Evolutionary conservation across 768 basidiomycete species (phyloP).

Genomic region (Russula foetens): DNA sequence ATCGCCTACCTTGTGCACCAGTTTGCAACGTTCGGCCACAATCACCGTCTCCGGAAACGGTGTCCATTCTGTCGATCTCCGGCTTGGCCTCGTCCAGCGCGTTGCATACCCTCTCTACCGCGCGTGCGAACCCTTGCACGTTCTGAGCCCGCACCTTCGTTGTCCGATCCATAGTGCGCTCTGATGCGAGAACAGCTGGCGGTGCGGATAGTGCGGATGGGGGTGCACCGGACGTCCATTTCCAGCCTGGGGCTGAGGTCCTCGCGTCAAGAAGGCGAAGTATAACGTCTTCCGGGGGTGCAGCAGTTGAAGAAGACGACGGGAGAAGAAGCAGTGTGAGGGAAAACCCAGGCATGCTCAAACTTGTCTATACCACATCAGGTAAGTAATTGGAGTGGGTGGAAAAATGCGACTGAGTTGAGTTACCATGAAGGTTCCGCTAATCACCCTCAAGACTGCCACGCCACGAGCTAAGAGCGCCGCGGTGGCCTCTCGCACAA

Average conservation of each 20-base stretch:
- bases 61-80: slow-evolving; percentile 88
- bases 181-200: slow-evolving; percentile 7
- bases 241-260: slow-evolving; percentile 75
- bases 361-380: slow-evolving; percentile 52
- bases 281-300: slow-evolving; percentile 36
- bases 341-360: slow-evolving; percentile 92
- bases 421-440: slow-evolving; percentile 80
- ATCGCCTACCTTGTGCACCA: slow-evolving; percentile 56
- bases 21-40: slow-evolving; percentile 62
- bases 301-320: slow-evolving; percentile 29
- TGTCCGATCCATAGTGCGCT: slow-evolving; percentile 1
- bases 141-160: slow-evolving; percentile 34
- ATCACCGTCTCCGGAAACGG: slow-evolving; percentile 87
- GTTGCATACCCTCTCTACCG: slow-evolving; percentile 51
- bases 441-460: slow-evolving; percentile 51
- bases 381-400: neutral
- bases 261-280: slow-evolving; percentile 64
- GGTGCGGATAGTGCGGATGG: slow-evolving; percentile 27
- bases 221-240: slow-evolving; percentile 50
- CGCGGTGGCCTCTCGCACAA: slow-evolving; percentile 52
- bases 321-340: slow-evolving; percentile 77
- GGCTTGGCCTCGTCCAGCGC: slow-evolving; percentile 72
- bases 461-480: slow-evolving; percentile 51
- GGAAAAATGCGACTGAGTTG: neutral
- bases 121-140: slow-evolving; percentile 41